Base-by-base conservation (phyloP, 1,284 basidiomycete genomes). In the Trametes hirsuta region DNA sequence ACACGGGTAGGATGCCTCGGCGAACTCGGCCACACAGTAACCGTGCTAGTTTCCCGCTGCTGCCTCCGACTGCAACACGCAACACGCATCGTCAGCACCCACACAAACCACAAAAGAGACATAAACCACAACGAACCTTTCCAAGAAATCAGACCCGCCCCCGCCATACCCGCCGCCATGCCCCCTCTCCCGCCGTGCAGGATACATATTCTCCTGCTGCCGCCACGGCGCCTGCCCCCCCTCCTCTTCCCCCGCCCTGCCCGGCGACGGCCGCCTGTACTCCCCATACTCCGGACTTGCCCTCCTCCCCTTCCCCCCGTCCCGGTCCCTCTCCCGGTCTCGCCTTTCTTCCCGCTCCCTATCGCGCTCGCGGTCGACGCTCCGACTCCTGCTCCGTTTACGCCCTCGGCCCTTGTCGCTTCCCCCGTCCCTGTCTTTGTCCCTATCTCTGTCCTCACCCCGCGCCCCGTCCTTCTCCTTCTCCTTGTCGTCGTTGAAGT, bases 11-110 rank as follows among this genome's bases (percentile, higher is more conserved):
- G 83, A 25, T 81, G 84, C 66, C 90, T 89, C 0, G 95, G 95
- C 3, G 94, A 96, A 1, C 85, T 75, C 0, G 95, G 95, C 95
- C 95, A 97, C 50, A 95, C 82, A 64, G 84, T 84, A 2, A 91
- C 72, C 5, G 81, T 81, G 11, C 78, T 86, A 2, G 71, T 79
- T 63, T 90, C 88, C 53, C 95, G 80, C 71, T 94, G 86, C 58
- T 81, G 72, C 53, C 93, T 81, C 24, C 95, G 93, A 68, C 95
- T 96, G 58, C 24, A 66, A 40, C 55, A 48, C 21, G 30, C 1
- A 59, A 40, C 55, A 48, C 21, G 30, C 1, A 59, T 22, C 4
- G 34, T 59, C 53, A 53, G 51, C 8, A 53, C 2, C 22, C 22
- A 12, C 15, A 22, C 6, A 35, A 15, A 9, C 3, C 18, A 22